A percentile compares a stretch with the other conserved stretches of the same genome.
Conservation (phyloP, 495 filamentous ascomycete species). For the Letharia lupina region DNA sequence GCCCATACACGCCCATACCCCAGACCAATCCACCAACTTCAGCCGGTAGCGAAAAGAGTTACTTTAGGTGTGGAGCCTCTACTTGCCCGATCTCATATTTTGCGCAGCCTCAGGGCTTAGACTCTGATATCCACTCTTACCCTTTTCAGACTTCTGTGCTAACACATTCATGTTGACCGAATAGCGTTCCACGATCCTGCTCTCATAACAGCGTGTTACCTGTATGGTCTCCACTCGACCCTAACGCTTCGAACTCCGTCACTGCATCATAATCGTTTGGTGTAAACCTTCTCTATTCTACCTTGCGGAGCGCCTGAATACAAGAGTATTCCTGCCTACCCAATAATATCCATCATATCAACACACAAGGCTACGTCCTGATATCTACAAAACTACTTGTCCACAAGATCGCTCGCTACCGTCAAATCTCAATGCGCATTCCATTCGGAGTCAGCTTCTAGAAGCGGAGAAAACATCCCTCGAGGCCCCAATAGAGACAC, state of each 20-base stretch:
- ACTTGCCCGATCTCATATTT: conserved; percentile 5
- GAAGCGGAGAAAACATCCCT: not conserved
- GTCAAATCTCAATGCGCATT: not conserved
- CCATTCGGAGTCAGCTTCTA: not conserved
- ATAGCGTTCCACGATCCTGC: conserved; percentile 1
- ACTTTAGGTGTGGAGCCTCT: conserved; percentile 6
- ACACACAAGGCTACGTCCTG: conserved; percentile 11
- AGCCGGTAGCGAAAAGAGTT: not conserved
- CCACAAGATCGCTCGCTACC: not conserved
- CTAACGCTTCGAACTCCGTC: not conserved
- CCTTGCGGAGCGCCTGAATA: conserved; percentile 1
- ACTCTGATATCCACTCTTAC: not conserved
- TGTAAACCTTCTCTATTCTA: conserved; percentile 2
- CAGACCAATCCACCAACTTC: not conserved
- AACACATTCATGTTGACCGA: not conserved
- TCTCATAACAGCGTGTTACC: not conserved
- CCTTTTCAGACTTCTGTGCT: conserved; percentile 5
- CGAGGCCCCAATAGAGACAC: not conserved
- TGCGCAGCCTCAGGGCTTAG: conserved; percentile 23
- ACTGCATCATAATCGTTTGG: not conserved
- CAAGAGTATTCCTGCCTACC: not conserved
- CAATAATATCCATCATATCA: not conserved
- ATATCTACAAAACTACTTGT: not conserved
- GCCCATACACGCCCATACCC: not conserved
- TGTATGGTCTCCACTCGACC: not conserved